A percentile compares a stretch with the other conserved stretches of the same genome.
Conservation (phyloP, 208 protist genomes). For the Trypanosoma cruzi region DNA sequence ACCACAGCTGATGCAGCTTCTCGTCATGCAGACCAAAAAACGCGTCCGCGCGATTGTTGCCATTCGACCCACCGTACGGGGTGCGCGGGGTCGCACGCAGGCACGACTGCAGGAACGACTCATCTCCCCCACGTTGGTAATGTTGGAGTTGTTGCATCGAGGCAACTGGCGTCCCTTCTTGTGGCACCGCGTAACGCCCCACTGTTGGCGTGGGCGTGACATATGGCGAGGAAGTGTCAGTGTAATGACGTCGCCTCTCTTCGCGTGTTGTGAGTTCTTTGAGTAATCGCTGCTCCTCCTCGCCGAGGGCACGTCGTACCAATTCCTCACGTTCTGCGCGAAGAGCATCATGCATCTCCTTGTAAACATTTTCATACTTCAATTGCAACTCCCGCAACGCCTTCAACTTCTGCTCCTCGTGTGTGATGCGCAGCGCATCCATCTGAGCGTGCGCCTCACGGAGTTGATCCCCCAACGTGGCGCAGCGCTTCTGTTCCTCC, state of each 20-base stretch:
- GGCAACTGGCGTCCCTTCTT: background rate
- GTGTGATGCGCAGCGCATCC: slow-evolving; percentile 31
- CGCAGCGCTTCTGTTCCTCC: slow-evolving; percentile 24
- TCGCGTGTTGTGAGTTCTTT: slow-evolving; percentile 33
- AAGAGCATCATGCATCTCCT: slow-evolving; percentile 30
- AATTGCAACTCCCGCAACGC: slow-evolving; percentile 38
- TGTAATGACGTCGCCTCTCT: slow-evolving; percentile 10
- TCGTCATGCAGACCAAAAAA: slow-evolving; percentile 1
- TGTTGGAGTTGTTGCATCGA: background rate
- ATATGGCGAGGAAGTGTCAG: background rate
- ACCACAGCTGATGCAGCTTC: slow-evolving; percentile 54
- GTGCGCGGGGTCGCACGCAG: background rate
- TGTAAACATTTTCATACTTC: slow-evolving; percentile 32
- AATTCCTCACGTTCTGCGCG: slow-evolving; percentile 41
- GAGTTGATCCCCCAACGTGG: slow-evolving; percentile 18
- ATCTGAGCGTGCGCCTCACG: slow-evolving; percentile 33
- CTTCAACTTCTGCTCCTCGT: slow-evolving; percentile 47
- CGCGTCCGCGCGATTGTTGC: background rate
- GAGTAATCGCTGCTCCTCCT: slow-evolving; percentile 53
- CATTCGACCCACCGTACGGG: slow-evolving; percentile 10
- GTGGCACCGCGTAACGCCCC: background rate
- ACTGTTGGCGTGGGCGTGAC: background rate
- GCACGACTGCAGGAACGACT: background rate
- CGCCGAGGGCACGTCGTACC: slow-evolving; percentile 43
- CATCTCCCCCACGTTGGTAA: background rate